Conservation (phyloP, 768 basidiomycete genomes). For the Myochromella boudieri region DNA sequence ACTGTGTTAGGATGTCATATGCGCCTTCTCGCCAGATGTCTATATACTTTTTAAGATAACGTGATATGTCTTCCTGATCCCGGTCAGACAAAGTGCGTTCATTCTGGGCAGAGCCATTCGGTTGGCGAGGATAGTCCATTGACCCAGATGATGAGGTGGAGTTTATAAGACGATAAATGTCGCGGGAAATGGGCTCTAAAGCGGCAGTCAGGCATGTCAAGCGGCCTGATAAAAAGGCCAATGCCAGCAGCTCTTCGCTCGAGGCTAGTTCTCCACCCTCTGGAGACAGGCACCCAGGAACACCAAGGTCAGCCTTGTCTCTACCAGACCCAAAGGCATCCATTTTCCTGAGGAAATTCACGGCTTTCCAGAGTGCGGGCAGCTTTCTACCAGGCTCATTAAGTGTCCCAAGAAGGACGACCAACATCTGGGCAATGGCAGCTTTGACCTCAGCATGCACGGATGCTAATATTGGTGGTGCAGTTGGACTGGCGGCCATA, state of each 20-base stretch:
- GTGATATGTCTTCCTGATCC: constrained; percentile 69
- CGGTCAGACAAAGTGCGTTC: constrained; percentile 34
- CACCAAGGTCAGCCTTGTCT: constrained; percentile 15
- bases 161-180: constrained; percentile 18
- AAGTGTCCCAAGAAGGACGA: constrained; percentile 74
- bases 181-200: constrained; percentile 19
- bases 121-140: constrained; percentile 40
- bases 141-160: constrained; percentile 39
- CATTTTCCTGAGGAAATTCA: constrained; percentile 86
- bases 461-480: constrained; percentile 55
- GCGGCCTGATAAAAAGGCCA: constrained; percentile 80
- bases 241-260: constrained; percentile 75
- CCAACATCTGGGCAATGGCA: constrained; percentile 70
- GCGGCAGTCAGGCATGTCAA: constrained; percentile 50
- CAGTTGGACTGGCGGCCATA: constrained; percentile 42
- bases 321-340: constrained; percentile 46
- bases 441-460: constrained; percentile 67
- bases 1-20: constrained; percentile 90
- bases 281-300: neutral
- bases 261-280: constrained; percentile 34
- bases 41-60: constrained; percentile 83
- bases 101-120: constrained; percentile 3
- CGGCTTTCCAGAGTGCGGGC: constrained; percentile 86
- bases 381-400: constrained; percentile 83
- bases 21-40: constrained; percentile 92